Evolutionary conservation across 441 rosid species (phyloP).

Genomic region (Pelargonium citronellum): DNA sequence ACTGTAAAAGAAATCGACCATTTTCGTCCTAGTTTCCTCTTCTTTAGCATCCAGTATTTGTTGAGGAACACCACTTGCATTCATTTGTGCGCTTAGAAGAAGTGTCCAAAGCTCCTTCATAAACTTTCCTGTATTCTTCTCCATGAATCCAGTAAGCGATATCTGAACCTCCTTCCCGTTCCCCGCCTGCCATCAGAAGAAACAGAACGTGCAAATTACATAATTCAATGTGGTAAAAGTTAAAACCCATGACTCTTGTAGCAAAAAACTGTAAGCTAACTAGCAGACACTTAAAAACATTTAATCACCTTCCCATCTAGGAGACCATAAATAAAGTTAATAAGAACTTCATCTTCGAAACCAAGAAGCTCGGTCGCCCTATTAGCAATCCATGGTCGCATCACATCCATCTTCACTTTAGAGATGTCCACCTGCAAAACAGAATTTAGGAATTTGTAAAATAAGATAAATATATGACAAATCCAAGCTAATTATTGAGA

Average conservation of each 20-base stretch:
- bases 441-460: background rate
- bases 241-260: background rate
- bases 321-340: conserved; percentile 87
- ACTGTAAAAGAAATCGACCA: conserved; percentile 33
- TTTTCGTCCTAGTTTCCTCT: conserved; percentile 67
- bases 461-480: background rate
- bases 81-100: conserved; percentile 80
- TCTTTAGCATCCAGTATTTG: conserved; percentile 81
- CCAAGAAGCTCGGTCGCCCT: conserved; percentile 93
- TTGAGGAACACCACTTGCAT: conserved; percentile 87
- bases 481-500: background rate
- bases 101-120: conserved; percentile 98
- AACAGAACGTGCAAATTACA: conserved; percentile 9
- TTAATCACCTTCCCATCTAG: conserved; percentile 75
- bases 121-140: conserved; percentile 86
- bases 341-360: conserved; percentile 94
- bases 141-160: conserved; percentile 93
- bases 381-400: conserved; percentile 89
- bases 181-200: conserved; percentile 44
- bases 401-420: conserved; percentile 90
- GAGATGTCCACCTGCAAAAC: conserved; percentile 62
- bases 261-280: background rate
- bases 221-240: background rate
- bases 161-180: conserved; percentile 94
- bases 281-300: background rate